Percentiles rank a stretch among this genome's conserved stretches.
phyloP scores from a whole-genome alignment of 148 eudicot genomes.

The Spergularia bocconei region DNA sequence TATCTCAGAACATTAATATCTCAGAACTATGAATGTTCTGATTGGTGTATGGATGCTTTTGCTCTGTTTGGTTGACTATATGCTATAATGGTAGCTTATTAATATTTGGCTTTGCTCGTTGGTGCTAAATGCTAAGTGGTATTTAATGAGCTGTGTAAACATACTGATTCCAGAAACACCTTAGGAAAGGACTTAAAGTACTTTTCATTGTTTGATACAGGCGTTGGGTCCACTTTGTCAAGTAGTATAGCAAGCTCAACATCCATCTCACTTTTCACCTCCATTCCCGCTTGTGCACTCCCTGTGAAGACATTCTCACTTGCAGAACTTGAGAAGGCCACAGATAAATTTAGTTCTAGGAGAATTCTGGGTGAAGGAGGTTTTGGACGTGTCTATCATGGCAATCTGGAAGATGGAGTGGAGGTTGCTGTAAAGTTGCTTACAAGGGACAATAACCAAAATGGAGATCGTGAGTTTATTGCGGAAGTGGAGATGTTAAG shows the following conservation, averaged over 20 bases:
- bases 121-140: neutral
- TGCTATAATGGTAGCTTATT: neutral
- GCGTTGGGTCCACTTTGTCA: constrained; percentile 61
- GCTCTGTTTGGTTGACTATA: no score
- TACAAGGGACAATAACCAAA: constrained; percentile 68
- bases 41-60: no score
- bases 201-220: constrained; percentile 38
- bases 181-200: no score
- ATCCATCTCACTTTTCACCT: constrained; percentile 62
- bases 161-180: no score
- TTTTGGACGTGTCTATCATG: constrained; percentile 94
- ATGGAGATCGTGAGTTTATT: constrained; percentile 88
- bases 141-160: neutral
- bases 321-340: constrained; percentile 77
- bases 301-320: constrained; percentile 81
- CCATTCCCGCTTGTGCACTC: constrained; percentile 73
- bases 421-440: constrained; percentile 96
- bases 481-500: constrained; percentile 98
- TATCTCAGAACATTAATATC: no score
- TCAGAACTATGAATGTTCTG: no score
- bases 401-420: constrained; percentile 67
- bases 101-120: neutral
- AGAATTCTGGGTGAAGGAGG: constrained; percentile 98
- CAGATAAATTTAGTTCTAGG: constrained; percentile 70
- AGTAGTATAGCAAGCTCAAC: constrained; percentile 75